Evolutionary conservation across 73 alveolate genomes (phyloP).

Genomic region (Tetrahymena borealis): DNA sequence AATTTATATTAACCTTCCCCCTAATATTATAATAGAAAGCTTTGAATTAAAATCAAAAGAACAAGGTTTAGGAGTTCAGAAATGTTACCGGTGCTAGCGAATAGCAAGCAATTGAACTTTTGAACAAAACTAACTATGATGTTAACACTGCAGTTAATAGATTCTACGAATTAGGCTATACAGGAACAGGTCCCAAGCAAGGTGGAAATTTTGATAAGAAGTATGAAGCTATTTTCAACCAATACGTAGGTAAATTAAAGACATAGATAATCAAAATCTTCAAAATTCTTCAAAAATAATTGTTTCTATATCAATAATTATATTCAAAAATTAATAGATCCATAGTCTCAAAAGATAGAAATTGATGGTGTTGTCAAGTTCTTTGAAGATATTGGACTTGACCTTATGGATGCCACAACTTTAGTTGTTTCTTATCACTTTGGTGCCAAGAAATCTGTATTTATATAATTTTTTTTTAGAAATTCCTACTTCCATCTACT

Average conservation of each 20-base stretch:
- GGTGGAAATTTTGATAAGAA: background rate
- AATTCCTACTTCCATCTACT: background rate
- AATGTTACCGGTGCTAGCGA: slow-evolving; percentile 1
- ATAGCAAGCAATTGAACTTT: background rate
- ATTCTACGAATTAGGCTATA: background rate
- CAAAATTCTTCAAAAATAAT: background rate
- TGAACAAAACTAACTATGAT: background rate
- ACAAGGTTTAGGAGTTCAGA: background rate
- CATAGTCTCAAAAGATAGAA: background rate
- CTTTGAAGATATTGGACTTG: background rate
- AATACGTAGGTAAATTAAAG: background rate
- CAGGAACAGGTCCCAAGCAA: background rate
- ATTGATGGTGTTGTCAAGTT: background rate
- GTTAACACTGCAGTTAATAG: background rate
- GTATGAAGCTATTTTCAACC: background rate
- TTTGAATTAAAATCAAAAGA: background rate
- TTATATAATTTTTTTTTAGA: background rate
- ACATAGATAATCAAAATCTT: background rate
- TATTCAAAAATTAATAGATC: background rate
- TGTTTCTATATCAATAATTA: background rate
- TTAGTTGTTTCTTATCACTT: background rate
- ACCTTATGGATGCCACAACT: background rate
- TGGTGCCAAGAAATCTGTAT: background rate
- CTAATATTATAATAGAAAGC: background rate
- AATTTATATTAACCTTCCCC: background rate